Evolutionary conservation across 1,284 basidiomycete genomes (phyloP).

Genomic region (Moesziomyces sp.): DNA sequence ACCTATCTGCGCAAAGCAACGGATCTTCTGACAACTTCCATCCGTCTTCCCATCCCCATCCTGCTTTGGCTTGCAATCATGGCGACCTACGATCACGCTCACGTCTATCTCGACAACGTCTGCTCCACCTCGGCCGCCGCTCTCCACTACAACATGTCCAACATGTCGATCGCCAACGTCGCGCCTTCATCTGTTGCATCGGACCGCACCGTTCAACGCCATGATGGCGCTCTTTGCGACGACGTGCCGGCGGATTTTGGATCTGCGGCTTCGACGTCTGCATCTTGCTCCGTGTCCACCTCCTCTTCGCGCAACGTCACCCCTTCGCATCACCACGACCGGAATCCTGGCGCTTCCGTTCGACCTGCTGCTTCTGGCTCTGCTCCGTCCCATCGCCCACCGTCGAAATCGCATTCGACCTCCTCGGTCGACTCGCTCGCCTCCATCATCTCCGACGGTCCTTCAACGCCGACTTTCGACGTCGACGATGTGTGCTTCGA

Average conservation of each 20-base stretch:
- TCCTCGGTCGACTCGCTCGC: conserved; percentile 32
- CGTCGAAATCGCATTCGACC: conserved; percentile 31
- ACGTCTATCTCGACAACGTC: conserved; percentile 21
- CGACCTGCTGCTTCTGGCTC: conserved; percentile 17
- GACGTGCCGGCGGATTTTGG: not conserved
- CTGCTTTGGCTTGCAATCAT: conserved; percentile 7
- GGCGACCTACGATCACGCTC: conserved; percentile 13
- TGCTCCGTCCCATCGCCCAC: conserved; percentile 24
- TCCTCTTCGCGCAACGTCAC: not conserved
- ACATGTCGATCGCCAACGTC: conserved; percentile 32
- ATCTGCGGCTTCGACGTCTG: conserved; percentile 6
- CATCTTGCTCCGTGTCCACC: conserved; percentile 1
- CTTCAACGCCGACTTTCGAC: conserved; percentile 29
- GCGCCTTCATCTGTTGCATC: conserved; percentile 10
- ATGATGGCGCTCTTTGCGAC: not conserved
- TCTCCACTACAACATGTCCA: conserved; percentile 25
- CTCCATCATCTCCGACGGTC: conserved; percentile 15
- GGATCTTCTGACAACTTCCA: conserved; percentile 12
- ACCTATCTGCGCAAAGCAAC: not conserved
- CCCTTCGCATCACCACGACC: conserved; percentile 7
- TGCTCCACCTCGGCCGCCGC: conserved; percentile 13
- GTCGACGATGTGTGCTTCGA: conserved; percentile 27
- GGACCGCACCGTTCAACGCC: not conserved
- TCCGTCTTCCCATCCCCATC: not conserved
- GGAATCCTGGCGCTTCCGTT: conserved; percentile 11